Evolutionary conservation across 495 filamentous ascomycete species (phyloP), one percentile per base, ranked within the genome.

Genomic region (Trichoderma orchidacearum): DNA sequence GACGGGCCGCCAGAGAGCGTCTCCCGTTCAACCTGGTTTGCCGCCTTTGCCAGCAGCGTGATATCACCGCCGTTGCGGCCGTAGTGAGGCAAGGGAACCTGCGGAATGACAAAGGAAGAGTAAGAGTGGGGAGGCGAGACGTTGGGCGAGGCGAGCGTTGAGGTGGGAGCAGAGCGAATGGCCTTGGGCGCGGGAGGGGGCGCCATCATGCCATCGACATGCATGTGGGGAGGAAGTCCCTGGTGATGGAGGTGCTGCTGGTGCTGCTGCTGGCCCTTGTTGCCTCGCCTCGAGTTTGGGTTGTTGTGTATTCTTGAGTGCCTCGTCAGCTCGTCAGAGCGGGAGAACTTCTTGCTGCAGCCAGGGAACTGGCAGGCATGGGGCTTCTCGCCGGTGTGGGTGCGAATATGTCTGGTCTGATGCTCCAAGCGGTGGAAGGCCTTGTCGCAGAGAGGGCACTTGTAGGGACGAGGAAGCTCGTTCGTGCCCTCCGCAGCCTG

Each of bases 251-350:
- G 64, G 57, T 66, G 65, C 54, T 64, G 58, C 67, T 12, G 66
- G 36, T 50, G 36, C 35, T 32, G 36, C 35, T 32, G 36, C 60
- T 87, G 84, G 11, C 87, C 81, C 75, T 95, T 96, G 77, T 96
- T 95, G 52, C 88, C 91, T 64, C 93, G 77, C 68, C 93, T 80
- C 59, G 90, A 95, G 77, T 97, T 97, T 50, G 94, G 93, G 73
- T 98, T 98, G 78, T 85, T 96, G 80, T 98, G 93, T 76, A 98
- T 98, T 67, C 93, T 80, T 68, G 93, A 96, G 73, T 98, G 93
- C 50, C 93, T 82, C 38, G 93, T 98, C 56, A 98, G 78, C 72
- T 98, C 93, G 64, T 98, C 93, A 18, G 94, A 97, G 25, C 93
- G 83, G 62, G 88, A 94, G 80, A 98, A 98, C 57, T 90, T 87